These are phyloP conservation scores for Cutaneotrichosporon daszewskae DNA, from an alignment of 1,284 basidiomycete genomes.

Conservation along the genomic window DNA sequence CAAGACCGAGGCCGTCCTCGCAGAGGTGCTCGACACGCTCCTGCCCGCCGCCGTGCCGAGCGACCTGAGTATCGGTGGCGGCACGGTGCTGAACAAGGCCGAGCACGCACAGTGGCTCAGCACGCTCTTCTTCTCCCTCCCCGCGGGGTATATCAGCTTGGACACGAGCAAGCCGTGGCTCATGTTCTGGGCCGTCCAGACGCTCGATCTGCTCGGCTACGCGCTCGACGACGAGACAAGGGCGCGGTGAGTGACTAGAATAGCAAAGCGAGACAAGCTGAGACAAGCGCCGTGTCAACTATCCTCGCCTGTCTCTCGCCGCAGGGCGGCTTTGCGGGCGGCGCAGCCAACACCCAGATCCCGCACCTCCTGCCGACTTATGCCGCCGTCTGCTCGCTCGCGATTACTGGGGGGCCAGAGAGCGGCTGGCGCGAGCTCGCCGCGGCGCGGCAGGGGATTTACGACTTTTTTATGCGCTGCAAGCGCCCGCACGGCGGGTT, in stretches of 20 bases:
- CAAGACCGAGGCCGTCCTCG: constrained; percentile 62
- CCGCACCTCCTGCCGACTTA: constrained; percentile 88
- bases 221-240: constrained; percentile 67
- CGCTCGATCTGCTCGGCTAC: constrained; percentile 69
- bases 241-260: constrained; percentile 63
- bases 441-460: constrained; percentile 62
- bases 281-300: constrained; percentile 48
- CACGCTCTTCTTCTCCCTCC: constrained; percentile 50
- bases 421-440: constrained; percentile 74
- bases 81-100: constrained; percentile 23
- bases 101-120: constrained; percentile 40
- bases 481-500: constrained; percentile 95
- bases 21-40: constrained; percentile 5
- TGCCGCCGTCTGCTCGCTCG: constrained; percentile 76
- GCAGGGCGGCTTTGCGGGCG: constrained; percentile 84
- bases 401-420: constrained; percentile 70
- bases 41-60: constrained; percentile 17
- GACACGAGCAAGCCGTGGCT: constrained; percentile 92
- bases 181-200: constrained; percentile 82
- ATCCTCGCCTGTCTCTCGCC: constrained; percentile 71
- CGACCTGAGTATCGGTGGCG: constrained; percentile 12
- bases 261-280: background rate
- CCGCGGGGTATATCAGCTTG: constrained; percentile 66
- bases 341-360: constrained; percentile 66
- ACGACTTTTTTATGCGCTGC: constrained; percentile 83